A percentile compares a stretch with the other conserved stretches of the same genome.
phyloP scores from a whole-genome alignment of 2,329 filamentous ascomycete genomes.

The Arthrobotrys pseudoclavata region DNA sequence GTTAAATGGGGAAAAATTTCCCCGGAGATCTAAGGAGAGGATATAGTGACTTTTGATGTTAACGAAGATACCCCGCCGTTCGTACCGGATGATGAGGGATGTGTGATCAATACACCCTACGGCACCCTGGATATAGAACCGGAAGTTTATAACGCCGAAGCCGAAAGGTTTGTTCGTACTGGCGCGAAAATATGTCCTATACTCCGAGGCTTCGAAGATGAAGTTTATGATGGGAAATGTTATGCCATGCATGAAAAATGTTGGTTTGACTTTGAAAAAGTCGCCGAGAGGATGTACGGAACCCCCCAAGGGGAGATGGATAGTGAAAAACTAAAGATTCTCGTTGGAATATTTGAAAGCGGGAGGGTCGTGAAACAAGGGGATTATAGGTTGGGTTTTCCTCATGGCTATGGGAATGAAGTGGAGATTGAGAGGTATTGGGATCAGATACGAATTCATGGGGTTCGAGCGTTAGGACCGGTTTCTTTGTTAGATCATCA shows the following conservation, averaged over 20 bases:
- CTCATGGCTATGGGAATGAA: neutral
- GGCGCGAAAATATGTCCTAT: slow-evolving; percentile 18
- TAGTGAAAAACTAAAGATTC: neutral
- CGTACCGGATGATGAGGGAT: neutral
- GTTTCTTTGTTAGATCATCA: neutral
- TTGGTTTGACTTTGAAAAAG: neutral
- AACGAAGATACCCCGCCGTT: neutral
- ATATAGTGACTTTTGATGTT: no score
- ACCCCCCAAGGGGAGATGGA: neutral
- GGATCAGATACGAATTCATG: neutral
- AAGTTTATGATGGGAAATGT: slow-evolving; percentile 29
- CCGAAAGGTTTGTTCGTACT: neutral
- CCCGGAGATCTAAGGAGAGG: no score
- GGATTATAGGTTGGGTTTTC: neutral
- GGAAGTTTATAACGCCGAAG: neutral
- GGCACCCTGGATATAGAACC: neutral
- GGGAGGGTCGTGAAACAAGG: neutral
- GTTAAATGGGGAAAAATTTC: no score
- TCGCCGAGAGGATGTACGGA: neutral
- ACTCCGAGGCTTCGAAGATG: neutral
- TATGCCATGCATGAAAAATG: slow-evolving; percentile 23
- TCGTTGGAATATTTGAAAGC: neutral
- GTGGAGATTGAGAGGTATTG: slow-evolving; percentile 5
- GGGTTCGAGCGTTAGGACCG: neutral
- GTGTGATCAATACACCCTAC: neutral